Evolutionary conservation across 2,329 filamentous ascomycete genomes (phyloP).

Genomic region (Colletotrichum sp.): DNA sequence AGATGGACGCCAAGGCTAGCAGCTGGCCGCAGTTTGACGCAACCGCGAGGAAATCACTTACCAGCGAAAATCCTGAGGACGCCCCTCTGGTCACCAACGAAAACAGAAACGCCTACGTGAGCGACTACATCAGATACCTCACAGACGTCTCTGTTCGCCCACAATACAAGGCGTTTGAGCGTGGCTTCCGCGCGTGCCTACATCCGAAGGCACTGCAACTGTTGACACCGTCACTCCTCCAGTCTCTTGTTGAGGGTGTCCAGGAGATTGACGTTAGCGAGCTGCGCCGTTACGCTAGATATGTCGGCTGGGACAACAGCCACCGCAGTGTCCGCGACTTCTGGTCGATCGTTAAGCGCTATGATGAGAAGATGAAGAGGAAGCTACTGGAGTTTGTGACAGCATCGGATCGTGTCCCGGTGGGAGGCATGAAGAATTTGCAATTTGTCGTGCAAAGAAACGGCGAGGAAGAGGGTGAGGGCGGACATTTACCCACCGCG

Average conservation of each 20-base stretch:
- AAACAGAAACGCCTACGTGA: slow-evolving; percentile 80
- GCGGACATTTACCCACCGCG: slow-evolving; percentile 76
- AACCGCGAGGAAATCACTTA: slow-evolving; percentile 29
- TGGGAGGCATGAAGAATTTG: slow-evolving; percentile 82
- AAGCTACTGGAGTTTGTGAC: slow-evolving; percentile 93
- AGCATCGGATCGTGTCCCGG: slow-evolving; percentile 86
- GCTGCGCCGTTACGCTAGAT: slow-evolving; percentile 74
- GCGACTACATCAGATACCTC: slow-evolving; percentile 85
- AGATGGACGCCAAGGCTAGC: slow-evolving; percentile 52
- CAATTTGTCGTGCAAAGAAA: slow-evolving; percentile 86
- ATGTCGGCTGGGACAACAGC: slow-evolving; percentile 78
- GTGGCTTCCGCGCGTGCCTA: slow-evolving; percentile 80
- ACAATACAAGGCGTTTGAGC: slow-evolving; percentile 81
- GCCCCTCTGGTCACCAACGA: slow-evolving; percentile 79
- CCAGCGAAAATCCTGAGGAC: slow-evolving; percentile 51
- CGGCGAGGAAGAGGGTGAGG: slow-evolving; percentile 62
- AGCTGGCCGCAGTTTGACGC: slow-evolving; percentile 60
- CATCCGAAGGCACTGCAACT: slow-evolving; percentile 73
- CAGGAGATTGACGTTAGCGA: slow-evolving; percentile 80
- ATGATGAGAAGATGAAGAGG: slow-evolving; percentile 71
- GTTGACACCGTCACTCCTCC: slow-evolving; percentile 74
- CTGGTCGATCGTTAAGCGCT: slow-evolving; percentile 79
- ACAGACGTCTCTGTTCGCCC: slow-evolving; percentile 77
- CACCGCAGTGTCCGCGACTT: slow-evolving; percentile 79
- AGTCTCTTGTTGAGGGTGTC: slow-evolving; percentile 81